A percentile compares a stretch with the other conserved stretches of the same genome.
phyloP scores from a whole-genome alignment of 768 basidiomycete species.

The Kwoniella sp. region DNA sequence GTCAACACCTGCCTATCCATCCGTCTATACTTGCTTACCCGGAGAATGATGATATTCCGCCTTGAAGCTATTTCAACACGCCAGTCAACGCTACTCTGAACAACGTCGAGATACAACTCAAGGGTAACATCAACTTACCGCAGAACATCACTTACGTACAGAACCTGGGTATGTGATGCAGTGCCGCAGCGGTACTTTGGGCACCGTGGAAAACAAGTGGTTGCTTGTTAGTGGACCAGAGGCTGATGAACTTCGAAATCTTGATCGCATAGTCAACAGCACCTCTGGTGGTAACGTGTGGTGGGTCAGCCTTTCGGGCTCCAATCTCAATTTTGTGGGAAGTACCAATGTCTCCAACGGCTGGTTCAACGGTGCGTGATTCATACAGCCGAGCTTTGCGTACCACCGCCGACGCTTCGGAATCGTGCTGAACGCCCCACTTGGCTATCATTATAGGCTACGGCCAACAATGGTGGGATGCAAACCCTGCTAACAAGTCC shows the following conservation, averaged over 20 bases:
- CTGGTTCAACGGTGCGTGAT: conserved; percentile 58
- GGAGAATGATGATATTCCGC: not conserved
- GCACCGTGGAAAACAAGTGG: too few relatives aligned
- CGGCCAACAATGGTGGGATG: conserved; percentile 63
- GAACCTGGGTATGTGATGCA: conserved; percentile 29
- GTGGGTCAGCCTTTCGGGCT: conserved; percentile 61
- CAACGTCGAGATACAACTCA: conserved; percentile 58
- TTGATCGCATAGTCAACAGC: conserved; percentile 34
- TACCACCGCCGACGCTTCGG: too few relatives aligned
- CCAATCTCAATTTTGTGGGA: conserved; percentile 58
- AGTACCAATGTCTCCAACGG: conserved; percentile 58
- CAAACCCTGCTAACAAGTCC: conserved; percentile 57
- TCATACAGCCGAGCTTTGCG: too few relatives aligned
- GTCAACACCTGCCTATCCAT: too few relatives aligned
- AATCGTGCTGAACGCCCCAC: not conserved
- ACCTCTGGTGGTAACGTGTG: conserved; percentile 51
- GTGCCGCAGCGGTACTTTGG: too few relatives aligned
- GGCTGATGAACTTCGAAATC: too few relatives aligned
- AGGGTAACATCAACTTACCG: conserved; percentile 60
- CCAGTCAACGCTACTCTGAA: conserved; percentile 46
- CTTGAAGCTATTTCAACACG: conserved; percentile 37
- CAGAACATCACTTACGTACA: conserved; percentile 60
- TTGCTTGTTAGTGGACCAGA: too few relatives aligned
- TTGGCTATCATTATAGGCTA: conserved; percentile 36
- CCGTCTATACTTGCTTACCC: not conserved